A percentile compares a stretch with the other conserved stretches of the same genome.
Evolutionary conservation across 1,139 yeast genomes (phyloP).

Genomic region (Saccharomyces hybrid): DNA sequence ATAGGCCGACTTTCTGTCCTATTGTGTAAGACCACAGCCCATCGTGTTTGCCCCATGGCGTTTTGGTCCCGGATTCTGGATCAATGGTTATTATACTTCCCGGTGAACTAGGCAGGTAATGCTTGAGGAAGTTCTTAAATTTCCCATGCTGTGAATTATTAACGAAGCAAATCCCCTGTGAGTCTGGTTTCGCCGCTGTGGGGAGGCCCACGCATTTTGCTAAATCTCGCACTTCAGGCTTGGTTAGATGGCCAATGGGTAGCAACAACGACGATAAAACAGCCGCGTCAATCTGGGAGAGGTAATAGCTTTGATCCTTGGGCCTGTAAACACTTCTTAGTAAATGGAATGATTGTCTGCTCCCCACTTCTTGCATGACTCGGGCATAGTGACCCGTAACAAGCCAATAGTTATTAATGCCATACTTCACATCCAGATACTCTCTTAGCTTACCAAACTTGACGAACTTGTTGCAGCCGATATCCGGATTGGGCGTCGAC

Average conservation of each 20-base stretch:
- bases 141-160: slow-evolving; percentile 53
- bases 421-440: slow-evolving; percentile 40
- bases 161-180: slow-evolving; percentile 93
- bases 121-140: slow-evolving; percentile 67
- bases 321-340: slow-evolving; percentile 50
- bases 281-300: slow-evolving; percentile 54
- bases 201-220: slow-evolving; percentile 50
- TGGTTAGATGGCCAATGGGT: slow-evolving; percentile 73
- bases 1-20: slow-evolving; percentile 74
- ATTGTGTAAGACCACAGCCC: slow-evolving; percentile 95
- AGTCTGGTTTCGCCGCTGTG: slow-evolving; percentile 76
- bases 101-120: slow-evolving; percentile 63
- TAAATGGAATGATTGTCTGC: slow-evolving; percentile 39
- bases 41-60: slow-evolving; percentile 68
- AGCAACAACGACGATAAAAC: slow-evolving; percentile 49
- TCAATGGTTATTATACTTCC: slow-evolving; percentile 73
- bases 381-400: slow-evolving; percentile 94
- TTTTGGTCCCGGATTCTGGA: slow-evolving; percentile 38
- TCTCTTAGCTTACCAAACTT: slow-evolving; percentile 76
- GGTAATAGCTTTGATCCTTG: slow-evolving; percentile 89
- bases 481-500: slow-evolving; percentile 90
- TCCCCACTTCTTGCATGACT: slow-evolving; percentile 34
- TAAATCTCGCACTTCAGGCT: slow-evolving; percentile 63
- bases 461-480: slow-evolving; percentile 74
- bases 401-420: slow-evolving; percentile 58